These are phyloP conservation scores for Nakazawaea peltata DNA, from an alignment of 805 yeast species.

Conservation along the genomic window DNA sequence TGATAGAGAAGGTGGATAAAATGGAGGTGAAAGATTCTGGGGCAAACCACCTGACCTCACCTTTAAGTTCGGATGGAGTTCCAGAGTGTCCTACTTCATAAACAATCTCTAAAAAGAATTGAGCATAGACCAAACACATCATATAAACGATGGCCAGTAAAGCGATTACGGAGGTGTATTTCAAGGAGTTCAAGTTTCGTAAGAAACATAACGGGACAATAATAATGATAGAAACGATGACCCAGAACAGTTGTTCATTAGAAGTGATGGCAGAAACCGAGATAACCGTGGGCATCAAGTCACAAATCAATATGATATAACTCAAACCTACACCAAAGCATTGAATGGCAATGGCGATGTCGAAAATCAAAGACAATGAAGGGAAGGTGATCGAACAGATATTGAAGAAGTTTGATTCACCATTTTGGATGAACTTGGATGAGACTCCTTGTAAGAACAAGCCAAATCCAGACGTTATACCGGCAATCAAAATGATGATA, in stretches of 20 bases:
- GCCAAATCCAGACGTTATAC: constrained; percentile 60
- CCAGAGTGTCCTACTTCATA: constrained; percentile 29
- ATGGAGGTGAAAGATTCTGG: constrained; percentile 36
- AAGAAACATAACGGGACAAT: constrained; percentile 59
- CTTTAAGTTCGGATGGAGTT: constrained; percentile 25
- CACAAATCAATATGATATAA: constrained; percentile 70
- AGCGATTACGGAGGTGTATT: constrained; percentile 65
- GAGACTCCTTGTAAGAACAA: constrained; percentile 53
- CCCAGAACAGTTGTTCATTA: constrained; percentile 40
- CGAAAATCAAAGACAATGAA: constrained; percentile 59
- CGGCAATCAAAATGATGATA: constrained; percentile 49
- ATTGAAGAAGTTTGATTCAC: constrained; percentile 65
- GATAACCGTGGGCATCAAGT: constrained; percentile 54
- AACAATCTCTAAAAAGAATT: constrained; percentile 26
- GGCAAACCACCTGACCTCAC: constrained; percentile 31
- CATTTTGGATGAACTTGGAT: constrained; percentile 45
- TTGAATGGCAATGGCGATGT: constrained; percentile 65
- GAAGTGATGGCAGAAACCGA: constrained; percentile 21
- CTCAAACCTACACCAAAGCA: constrained; percentile 74
- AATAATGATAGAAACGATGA: constrained; percentile 40
- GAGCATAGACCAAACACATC: constrained; percentile 43
- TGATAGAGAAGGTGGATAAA: constrained; percentile 61
- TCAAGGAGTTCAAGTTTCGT: constrained; percentile 58
- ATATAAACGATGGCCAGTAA: constrained; percentile 59
- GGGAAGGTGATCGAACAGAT: constrained; percentile 70